A percentile compares a stretch with the other conserved stretches of the same genome.
phyloP scores from a whole-genome alignment of 129 eudicot genomes.

The Logfia minima region DNA sequence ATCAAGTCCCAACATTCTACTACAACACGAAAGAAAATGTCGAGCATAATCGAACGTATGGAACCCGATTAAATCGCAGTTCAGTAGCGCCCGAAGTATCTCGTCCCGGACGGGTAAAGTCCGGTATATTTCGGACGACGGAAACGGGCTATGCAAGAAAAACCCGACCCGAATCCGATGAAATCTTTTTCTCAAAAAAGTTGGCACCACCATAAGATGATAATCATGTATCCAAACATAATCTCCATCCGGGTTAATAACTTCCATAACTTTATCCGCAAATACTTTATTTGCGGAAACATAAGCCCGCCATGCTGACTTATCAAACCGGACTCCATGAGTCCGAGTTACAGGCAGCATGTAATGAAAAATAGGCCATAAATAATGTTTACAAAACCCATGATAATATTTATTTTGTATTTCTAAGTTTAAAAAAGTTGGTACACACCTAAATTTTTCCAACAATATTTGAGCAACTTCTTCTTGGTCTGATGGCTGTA shows the following conservation, averaged over 20 bases:
- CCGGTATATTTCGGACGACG: constrained; percentile 81
- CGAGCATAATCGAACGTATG: constrained; percentile 96
- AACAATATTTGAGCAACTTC: constrained; percentile 58
- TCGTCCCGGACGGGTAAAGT: constrained; percentile 79
- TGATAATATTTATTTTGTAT: constrained; percentile 62
- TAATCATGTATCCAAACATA: constrained; percentile 94
- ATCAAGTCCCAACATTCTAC: constrained; percentile 85
- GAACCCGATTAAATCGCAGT: constrained; percentile 85
- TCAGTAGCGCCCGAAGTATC: constrained; percentile 64
- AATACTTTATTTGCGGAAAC: constrained; percentile 75
- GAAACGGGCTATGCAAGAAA: constrained; percentile 81
- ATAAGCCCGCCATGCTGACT: constrained; percentile 65
- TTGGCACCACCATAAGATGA: constrained; percentile 85
- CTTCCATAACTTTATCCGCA: constrained; percentile 78
- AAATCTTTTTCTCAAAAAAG: constrained; percentile 62
- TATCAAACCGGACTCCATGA: constrained; percentile 62
- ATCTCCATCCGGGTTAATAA: constrained; percentile 81
- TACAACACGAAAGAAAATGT: constrained; percentile 82
- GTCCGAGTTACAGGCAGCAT: constrained; percentile 61
- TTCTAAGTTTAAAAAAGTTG: constrained; percentile 66
- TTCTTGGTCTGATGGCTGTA: constrained; percentile 64
- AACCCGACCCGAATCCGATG: constrained; percentile 71
- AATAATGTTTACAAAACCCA: constrained; percentile 87
- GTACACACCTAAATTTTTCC: constrained; percentile 71
- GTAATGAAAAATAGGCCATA: constrained; percentile 91